Evolutionary conservation across 441 rosid species (phyloP).

Genomic region (Erysimum cheiri): DNA sequence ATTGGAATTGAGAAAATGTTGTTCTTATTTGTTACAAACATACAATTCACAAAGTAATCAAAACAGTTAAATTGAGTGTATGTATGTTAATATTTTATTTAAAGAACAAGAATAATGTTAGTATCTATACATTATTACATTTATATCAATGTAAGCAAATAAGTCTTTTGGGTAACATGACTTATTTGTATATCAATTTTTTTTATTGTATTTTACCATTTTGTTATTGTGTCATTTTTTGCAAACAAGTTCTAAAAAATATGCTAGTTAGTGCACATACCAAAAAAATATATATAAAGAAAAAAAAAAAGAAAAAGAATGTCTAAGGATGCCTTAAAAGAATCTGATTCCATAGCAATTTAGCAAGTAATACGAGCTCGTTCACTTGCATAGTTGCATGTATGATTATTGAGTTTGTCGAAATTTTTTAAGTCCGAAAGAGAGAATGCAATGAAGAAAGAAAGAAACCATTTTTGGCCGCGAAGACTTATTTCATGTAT

Average conservation of each 20-base stretch:
- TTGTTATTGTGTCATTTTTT: neutral
- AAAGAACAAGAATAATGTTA: too few species aligned
- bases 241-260: neutral
- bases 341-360: neutral
- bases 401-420: constrained; percentile 1
- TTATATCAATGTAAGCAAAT: too few species aligned
- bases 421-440: neutral
- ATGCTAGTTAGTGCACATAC: neutral
- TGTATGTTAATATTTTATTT: too few species aligned
- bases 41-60: too few species aligned
- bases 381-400: neutral
- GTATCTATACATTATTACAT: too few species aligned
- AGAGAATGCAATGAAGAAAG: neutral
- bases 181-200: too few species aligned
- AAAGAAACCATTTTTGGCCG: neutral
- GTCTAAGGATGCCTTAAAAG: neutral
- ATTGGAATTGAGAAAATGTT: too few species aligned
- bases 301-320: neutral
- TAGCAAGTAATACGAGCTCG: neutral
- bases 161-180: too few species aligned
- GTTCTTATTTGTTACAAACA: too few species aligned
- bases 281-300: too few species aligned
- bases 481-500: neutral
- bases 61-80: too few species aligned
- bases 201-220: too few species aligned